Evolutionary conservation across 345 rosid genomes (phyloP).

Genomic region (Populus pruinosa): DNA sequence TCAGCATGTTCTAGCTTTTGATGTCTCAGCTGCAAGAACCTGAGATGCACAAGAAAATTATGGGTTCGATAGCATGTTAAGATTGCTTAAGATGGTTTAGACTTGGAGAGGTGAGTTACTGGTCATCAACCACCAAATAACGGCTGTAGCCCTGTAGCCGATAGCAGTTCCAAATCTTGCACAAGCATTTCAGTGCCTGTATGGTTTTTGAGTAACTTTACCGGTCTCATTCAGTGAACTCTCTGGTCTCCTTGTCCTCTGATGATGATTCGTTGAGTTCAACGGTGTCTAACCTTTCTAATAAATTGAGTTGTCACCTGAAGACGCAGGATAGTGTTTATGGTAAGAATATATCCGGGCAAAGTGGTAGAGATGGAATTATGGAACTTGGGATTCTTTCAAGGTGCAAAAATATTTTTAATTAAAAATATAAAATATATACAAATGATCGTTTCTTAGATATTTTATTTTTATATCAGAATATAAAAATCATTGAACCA

Average conservation of each 20-base stretch:
- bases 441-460: no score
- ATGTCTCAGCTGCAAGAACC: neutral
- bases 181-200: neutral
- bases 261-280: no score
- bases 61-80: neutral
- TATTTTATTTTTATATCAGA: no score
- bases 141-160: neutral
- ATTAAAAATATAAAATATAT: no score
- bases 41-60: neutral
- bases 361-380: no score
- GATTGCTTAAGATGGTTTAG: neutral
- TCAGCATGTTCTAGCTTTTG: neutral
- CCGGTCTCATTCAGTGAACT: no score
- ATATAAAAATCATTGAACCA: neutral
- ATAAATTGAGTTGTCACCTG: no score
- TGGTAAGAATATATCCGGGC: no score
- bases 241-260: no score
- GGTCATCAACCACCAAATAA: neutral
- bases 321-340: no score
- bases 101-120: neutral
- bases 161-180: neutral
- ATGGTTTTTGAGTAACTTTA: no score
- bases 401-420: neutral
- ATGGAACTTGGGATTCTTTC: neutral
- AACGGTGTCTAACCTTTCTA: neutral